Base-by-base conservation (phyloP, 345 rosid genomes). In the Capsella bursapastoris region DNA sequence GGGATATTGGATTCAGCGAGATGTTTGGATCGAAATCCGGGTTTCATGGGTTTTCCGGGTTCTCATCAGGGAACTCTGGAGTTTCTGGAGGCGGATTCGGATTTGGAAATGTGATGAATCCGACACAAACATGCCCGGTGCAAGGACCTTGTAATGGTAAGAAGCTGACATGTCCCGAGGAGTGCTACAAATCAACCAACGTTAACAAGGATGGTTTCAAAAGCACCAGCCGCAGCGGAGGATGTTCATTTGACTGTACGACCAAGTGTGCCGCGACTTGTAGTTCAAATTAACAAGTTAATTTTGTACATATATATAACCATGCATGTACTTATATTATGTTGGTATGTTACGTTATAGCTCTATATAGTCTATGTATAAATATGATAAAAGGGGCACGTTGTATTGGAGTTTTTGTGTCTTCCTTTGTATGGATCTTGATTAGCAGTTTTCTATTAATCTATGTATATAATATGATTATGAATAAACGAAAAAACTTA, bases 91-190 rank as follows among this genome's bases (percentile, higher is more conserved):
- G 18, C 18, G 45, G 57, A 29, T 15, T 47, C 6, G 22, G 28
- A 13, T 1, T 10, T 38, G 66, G 31, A 66, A 29, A 40, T 38
- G 1, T 58, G n/a, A 47, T 57, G 70, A 72, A 14, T 45, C 8
- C 62, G 22, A 38, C 43, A 29, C 61, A 74, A 0, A 59, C 68
- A 2, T 75, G 79, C 41, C 1, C 68, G 4, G 1, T 9, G 6
- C 40, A 75, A 60, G 79, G 79, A 32, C 69, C 79, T 60, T 75
- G 79, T 75, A 4, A 13, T 0, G 79, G 79, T 75, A 75, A 75
- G 41, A 60, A 60, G 32, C 45, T 75, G 8, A 61, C 48, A 0
- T 75, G 79, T 61, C 74, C 79, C 0, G 34, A 63, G 13, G 8
- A 14, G 11, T 75, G 79, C 15, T 75, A 32, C 74, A 75, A 75